These are phyloP conservation scores for Jatropha curcas DNA, from an alignment of 345 rosid genomes.

Conservation along the genomic window DNA sequence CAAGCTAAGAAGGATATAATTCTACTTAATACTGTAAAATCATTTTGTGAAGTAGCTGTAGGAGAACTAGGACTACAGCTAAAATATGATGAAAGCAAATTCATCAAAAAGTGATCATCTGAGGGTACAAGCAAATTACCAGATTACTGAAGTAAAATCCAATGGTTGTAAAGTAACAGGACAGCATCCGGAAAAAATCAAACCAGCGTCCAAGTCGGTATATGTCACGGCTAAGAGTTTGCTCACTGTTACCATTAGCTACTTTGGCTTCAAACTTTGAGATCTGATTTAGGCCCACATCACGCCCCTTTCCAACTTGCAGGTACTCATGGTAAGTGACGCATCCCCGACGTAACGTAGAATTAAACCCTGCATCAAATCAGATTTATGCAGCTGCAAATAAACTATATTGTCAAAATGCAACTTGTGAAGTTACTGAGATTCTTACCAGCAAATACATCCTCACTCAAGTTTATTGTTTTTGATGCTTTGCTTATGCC, in stretches of 20 bases:
- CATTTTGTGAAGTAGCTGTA: too few species aligned
- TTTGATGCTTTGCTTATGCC: slow-evolving; percentile 98
- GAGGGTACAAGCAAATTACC: slow-evolving; percentile 45
- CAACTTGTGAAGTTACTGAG: slow-evolving; percentile 10
- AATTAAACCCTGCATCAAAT: slow-evolving; percentile 65
- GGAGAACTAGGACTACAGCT: too few species aligned
- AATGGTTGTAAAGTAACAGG: slow-evolving; percentile 93
- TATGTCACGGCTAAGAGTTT: slow-evolving; percentile 88
- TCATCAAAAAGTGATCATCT: neutral
- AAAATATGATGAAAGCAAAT: too few species aligned
- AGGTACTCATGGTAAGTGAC: slow-evolving; percentile 85
- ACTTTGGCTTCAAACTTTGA: slow-evolving; percentile 98
- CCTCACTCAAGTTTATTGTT: slow-evolving; percentile 91
- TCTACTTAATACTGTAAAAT: too few species aligned
- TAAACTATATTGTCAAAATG: slow-evolving; percentile 15
- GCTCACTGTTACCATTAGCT: slow-evolving; percentile 96
- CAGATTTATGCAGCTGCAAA: slow-evolving; percentile 20
- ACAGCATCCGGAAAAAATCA: slow-evolving; percentile 95
- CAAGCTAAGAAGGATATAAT: too few species aligned
- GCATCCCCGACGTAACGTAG: slow-evolving; percentile 75
- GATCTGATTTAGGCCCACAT: slow-evolving; percentile 93
- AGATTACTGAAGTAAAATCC: slow-evolving; percentile 91
- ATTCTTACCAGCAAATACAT: slow-evolving; percentile 80
- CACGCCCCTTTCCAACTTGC: slow-evolving; percentile 99
- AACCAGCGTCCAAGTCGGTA: slow-evolving; percentile 80